Conservation (phyloP, 2,329 filamentous ascomycete genomes). For the Exophiala aquamarina region DNA sequence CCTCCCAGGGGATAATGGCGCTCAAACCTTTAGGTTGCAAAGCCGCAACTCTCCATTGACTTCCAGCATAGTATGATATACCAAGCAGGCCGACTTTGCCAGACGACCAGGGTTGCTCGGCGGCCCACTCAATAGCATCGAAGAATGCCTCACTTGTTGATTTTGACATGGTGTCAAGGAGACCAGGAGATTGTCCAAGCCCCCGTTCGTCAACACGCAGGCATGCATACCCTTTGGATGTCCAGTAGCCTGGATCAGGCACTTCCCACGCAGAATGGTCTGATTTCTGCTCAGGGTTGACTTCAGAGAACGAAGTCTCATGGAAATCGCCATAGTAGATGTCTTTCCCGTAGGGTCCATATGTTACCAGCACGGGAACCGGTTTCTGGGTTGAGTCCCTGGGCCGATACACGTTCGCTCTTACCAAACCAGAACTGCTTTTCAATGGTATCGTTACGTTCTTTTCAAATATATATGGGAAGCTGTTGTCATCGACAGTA, state of each 20-base stretch:
- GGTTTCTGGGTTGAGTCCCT: constrained; percentile 43
- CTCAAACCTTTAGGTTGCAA: constrained; percentile 51
- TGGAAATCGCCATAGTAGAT: constrained; percentile 59
- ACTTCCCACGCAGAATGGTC: constrained; percentile 60
- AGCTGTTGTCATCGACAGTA: constrained; percentile 31
- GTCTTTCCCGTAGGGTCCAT: constrained; percentile 74
- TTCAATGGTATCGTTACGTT: constrained; percentile 50
- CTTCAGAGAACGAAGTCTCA: constrained; percentile 51
- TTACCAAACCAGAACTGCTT: constrained; percentile 41
- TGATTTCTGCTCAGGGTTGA: constrained; percentile 55
- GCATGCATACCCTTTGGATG: constrained; percentile 53
- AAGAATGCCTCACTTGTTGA: constrained; percentile 53
- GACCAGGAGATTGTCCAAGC: constrained; percentile 52
- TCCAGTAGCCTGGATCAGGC: constrained; percentile 59
- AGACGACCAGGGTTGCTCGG: constrained; percentile 50
- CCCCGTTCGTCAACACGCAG: constrained; percentile 57
- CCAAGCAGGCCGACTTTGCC: constrained; percentile 53
- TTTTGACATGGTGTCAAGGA: constrained; percentile 54
- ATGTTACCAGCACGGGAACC: constrained; percentile 65
- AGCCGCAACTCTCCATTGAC: constrained; percentile 56
- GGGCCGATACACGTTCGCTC: constrained; percentile 54
- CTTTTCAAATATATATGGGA: constrained; percentile 50
- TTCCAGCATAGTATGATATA: constrained; percentile 54
- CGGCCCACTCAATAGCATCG: constrained; percentile 54
- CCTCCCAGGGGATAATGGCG: constrained; percentile 56